These are phyloP conservation scores for Rosa lucieae DNA, from an alignment of 306 rosid genomes.

Conservation along the genomic window DNA sequence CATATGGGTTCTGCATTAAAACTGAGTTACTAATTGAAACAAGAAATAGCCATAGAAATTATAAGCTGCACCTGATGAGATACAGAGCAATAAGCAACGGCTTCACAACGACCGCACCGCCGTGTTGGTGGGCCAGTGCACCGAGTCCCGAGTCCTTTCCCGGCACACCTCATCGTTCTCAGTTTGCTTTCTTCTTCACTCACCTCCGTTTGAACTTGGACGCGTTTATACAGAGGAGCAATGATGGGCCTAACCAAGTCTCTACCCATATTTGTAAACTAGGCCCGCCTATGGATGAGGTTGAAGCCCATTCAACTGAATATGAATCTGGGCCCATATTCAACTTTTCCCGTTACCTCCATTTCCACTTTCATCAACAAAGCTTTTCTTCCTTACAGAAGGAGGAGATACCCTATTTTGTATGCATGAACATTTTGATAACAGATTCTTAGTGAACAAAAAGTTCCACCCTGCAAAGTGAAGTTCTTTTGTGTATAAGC, in stretches of 20 bases:
- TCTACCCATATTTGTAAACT: too few species aligned
- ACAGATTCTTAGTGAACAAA: not conserved
- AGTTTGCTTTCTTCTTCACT: not conserved
- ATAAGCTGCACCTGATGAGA: slow-evolving; percentile 64
- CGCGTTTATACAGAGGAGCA: not conserved
- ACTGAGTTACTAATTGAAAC: not conserved
- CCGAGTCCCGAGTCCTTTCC: slow-evolving; percentile 60
- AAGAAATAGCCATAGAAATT: not conserved
- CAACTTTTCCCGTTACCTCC: not conserved
- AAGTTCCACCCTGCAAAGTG: not conserved
- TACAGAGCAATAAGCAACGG: slow-evolving; percentile 79
- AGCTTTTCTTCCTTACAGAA: not conserved
- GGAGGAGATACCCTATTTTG: not conserved
- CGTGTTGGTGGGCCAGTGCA: slow-evolving; percentile 61
- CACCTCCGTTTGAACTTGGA: not conserved
- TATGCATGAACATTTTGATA: not conserved
- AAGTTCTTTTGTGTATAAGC: not conserved
- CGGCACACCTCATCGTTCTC: slow-evolving; percentile 76
- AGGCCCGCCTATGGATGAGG: not conserved
- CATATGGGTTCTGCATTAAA: not conserved
- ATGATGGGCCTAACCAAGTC: not conserved
- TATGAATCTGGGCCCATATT: not conserved
- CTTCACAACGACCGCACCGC: slow-evolving; percentile 72
- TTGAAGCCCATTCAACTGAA: not conserved
- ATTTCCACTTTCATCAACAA: not conserved